Conservation (phyloP, 1,284 basidiomycete species). For the Ganoderma sp. region DNA sequence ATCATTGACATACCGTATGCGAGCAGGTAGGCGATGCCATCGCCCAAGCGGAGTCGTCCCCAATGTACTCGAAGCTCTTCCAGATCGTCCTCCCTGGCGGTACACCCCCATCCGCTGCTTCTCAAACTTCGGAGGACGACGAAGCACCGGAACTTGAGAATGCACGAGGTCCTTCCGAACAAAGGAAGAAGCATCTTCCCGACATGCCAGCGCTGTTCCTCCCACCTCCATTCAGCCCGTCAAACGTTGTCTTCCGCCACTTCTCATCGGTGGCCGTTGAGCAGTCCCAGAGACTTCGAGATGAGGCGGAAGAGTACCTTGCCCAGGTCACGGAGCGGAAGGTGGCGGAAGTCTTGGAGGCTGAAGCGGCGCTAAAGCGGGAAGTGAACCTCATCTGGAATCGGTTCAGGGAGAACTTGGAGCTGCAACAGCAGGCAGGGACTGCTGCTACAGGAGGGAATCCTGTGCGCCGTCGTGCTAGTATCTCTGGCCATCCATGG, state of each 20-base stretch:
- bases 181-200: constrained; percentile 39
- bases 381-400: constrained; percentile 71
- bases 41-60: constrained; percentile 48
- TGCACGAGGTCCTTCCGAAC: constrained; percentile 35
- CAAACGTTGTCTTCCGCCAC: constrained; percentile 71
- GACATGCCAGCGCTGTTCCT: constrained; percentile 61
- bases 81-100: constrained; percentile 55
- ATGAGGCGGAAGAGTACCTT: constrained; percentile 64
- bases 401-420: constrained; percentile 58
- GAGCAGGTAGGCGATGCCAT: constrained; percentile 57
- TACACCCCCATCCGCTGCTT: constrained; percentile 32
- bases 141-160: constrained; percentile 33
- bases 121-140: constrained; percentile 21
- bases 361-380: constrained; percentile 58
- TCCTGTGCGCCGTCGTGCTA: constrained; percentile 22
- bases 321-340: constrained; percentile 60
- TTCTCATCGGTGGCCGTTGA: constrained; percentile 63
- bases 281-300: constrained; percentile 60
- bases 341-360: constrained; percentile 59
- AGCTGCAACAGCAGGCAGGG: constrained; percentile 51
- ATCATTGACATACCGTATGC: constrained; percentile 27
- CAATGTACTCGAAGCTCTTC: constrained; percentile 59
- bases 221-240: constrained; percentile 77
- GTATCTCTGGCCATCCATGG: constrained; percentile 23
- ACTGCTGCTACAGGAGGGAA: constrained; percentile 7